Percentiles rank a stretch among this genome's conserved stretches.
These are phyloP conservation scores for Scutellaria galericulata DNA, from an alignment of 257 asterid genomes.

Conservation along the genomic window DNA sequence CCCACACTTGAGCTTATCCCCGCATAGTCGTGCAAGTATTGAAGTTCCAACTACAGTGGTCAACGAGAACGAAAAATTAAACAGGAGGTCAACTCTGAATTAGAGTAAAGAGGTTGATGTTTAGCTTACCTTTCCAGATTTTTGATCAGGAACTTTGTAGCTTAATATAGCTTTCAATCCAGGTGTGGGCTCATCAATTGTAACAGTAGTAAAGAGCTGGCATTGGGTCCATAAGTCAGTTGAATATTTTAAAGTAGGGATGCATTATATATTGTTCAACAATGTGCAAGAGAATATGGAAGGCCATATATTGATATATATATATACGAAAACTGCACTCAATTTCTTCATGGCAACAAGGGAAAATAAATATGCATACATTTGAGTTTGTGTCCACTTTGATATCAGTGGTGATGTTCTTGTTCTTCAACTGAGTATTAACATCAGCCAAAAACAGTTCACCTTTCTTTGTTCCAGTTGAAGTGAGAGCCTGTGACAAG, in stretches of 20 bases:
- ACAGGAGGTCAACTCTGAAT: neutral
- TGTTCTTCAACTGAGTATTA: conserved; percentile 64
- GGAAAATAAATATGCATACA: conserved; percentile 32
- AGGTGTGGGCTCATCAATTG: conserved; percentile 59
- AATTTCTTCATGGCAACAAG: neutral
- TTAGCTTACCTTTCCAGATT: conserved; percentile 63
- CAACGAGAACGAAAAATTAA: conserved; percentile 25
- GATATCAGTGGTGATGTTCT: conserved; percentile 63
- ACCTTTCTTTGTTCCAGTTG: conserved; percentile 67
- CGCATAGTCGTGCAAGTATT: conserved; percentile 60
- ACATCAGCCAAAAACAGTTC: conserved; percentile 70
- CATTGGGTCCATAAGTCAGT: conserved; percentile 27
- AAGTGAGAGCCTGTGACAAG: conserved; percentile 53
- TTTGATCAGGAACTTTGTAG: conserved; percentile 64
- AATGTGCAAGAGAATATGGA: neutral
- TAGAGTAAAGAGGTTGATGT: conserved; percentile 5
- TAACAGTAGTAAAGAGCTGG: conserved; percentile 58
- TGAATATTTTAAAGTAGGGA: neutral
- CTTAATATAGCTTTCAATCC: conserved; percentile 66
- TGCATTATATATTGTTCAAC: neutral
- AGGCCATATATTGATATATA: neutral
- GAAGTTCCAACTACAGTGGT: conserved; percentile 56
- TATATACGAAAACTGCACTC: neutral
- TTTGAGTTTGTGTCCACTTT: conserved; percentile 70
- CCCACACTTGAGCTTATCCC: conserved; percentile 63